Evolutionary conservation across 345 rosid species (phyloP).

Genomic region (Eucalyptus brandiana): DNA sequence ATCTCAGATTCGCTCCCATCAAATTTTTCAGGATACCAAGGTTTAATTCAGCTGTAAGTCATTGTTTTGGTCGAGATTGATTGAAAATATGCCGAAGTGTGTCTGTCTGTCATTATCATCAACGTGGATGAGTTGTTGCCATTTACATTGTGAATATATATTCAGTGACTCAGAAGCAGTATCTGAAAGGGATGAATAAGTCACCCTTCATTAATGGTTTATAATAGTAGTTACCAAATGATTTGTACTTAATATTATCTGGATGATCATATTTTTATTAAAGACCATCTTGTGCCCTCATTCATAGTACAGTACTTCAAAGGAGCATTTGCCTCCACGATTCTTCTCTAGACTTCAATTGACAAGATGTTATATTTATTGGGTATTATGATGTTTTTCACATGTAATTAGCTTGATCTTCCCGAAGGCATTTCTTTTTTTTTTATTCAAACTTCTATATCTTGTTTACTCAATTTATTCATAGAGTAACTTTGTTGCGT

Average conservation of each 20-base stretch:
- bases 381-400: background rate
- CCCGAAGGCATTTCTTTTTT: background rate
- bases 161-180: background rate
- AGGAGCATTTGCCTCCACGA: background rate
- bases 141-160: background rate
- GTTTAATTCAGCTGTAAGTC: background rate
- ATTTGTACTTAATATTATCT: background rate
- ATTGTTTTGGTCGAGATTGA: background rate
- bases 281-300: background rate
- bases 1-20: slow-evolving; percentile 24
- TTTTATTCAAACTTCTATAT: background rate
- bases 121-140: background rate
- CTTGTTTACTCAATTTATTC: background rate
- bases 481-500: background rate
- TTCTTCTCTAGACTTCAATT: background rate
- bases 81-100: background rate
- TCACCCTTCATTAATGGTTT: background rate
- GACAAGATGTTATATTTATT: background rate
- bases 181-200: background rate
- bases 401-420: background rate
- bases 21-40: slow-evolving; percentile 14
- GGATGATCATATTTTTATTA: background rate
- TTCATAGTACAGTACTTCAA: background rate
- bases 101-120: background rate
- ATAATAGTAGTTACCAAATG: background rate